Conservation (phyloP, 2,329 filamentous ascomycete species). For the Chalara sp. region DNA sequence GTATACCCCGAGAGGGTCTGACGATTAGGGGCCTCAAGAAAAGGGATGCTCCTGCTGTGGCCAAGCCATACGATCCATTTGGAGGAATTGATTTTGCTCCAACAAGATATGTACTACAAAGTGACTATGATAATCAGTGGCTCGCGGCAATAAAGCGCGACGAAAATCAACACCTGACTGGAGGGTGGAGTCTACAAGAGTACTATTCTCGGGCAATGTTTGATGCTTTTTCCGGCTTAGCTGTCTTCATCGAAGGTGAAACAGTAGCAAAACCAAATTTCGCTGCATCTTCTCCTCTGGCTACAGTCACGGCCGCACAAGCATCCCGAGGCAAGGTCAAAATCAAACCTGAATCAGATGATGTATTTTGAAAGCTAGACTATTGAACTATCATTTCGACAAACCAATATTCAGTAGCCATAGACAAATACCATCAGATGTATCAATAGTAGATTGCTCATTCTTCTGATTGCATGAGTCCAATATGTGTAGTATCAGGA, state of each 20-base stretch:
- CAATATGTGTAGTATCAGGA: too few relatives aligned
- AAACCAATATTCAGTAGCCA: too few relatives aligned
- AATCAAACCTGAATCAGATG: constrained; percentile 42
- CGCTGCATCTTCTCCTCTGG: constrained; percentile 5
- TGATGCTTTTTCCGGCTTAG: constrained; percentile 84
- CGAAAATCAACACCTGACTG: constrained; percentile 54
- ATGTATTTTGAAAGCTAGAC: constrained; percentile 31
- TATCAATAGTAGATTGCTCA: too few relatives aligned
- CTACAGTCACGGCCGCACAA: constrained; percentile 32
- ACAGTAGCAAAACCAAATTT: constrained; percentile 27
- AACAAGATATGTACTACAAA: constrained; percentile 63
- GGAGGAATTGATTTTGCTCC: constrained; percentile 64
- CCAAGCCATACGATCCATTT: constrained; percentile 83
- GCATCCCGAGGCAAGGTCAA: constrained; percentile 21
- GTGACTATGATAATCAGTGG: constrained; percentile 69
- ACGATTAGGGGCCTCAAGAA: constrained; percentile 78
- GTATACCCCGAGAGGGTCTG: constrained; percentile 28
- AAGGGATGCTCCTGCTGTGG: constrained; percentile 49
- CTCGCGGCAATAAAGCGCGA: constrained; percentile 62
- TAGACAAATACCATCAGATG: too few relatives aligned
- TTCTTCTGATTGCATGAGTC: too few relatives aligned
- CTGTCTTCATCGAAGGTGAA: constrained; percentile 79
- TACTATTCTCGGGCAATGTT: constrained; percentile 77
- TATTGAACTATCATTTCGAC: too few relatives aligned
- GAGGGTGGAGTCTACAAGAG: constrained; percentile 77